phyloP scores from a whole-genome alignment of 768 basidiomycete species.

The Mycena belliarum region DNA sequence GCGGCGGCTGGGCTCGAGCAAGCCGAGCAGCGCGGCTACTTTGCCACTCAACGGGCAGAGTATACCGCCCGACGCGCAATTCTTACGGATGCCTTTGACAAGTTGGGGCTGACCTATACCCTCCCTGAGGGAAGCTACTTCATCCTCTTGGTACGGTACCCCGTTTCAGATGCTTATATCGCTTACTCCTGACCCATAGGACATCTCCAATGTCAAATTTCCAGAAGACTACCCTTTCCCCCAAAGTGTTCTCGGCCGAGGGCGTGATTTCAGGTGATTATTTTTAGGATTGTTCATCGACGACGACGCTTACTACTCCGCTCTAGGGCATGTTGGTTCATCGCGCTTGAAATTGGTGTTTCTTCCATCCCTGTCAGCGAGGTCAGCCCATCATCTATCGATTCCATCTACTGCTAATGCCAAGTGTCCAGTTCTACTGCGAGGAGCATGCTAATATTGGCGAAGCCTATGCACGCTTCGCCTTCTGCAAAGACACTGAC shows the following conservation, averaged over 20 bases:
- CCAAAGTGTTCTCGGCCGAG: slow-evolving; percentile 68
- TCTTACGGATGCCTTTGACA: slow-evolving; percentile 79
- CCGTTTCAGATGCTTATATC: background rate
- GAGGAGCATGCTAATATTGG: slow-evolving; percentile 84
- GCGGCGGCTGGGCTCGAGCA: slow-evolving; percentile 87
- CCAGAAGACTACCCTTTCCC: slow-evolving; percentile 89
- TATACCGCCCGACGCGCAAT: slow-evolving; percentile 80
- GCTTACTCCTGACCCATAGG: slow-evolving; percentile 43
- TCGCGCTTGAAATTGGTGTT: slow-evolving; percentile 86
- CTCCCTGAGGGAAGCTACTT: slow-evolving; percentile 92
- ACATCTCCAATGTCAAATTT: slow-evolving; percentile 74
- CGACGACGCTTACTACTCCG: background rate
- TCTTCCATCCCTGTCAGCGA: slow-evolving; percentile 95
- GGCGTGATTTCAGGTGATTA: slow-evolving; percentile 90
- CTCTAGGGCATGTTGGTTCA: slow-evolving; percentile 91
- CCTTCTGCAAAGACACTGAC: slow-evolving; percentile 94
- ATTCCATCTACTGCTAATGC: slow-evolving; percentile 1
- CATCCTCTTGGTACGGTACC: slow-evolving; percentile 66
- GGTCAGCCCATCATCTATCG: slow-evolving; percentile 45
- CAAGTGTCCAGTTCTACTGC: slow-evolving; percentile 78
- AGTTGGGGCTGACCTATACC: slow-evolving; percentile 81
- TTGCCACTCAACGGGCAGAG: slow-evolving; percentile 71
- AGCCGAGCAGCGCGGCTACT: slow-evolving; percentile 70
- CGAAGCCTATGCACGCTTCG: slow-evolving; percentile 84
- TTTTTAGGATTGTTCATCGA: slow-evolving; percentile 23